phyloP scores from a whole-genome alignment of 768 basidiomycete species.

The Sporobolomyces phaffii region DNA sequence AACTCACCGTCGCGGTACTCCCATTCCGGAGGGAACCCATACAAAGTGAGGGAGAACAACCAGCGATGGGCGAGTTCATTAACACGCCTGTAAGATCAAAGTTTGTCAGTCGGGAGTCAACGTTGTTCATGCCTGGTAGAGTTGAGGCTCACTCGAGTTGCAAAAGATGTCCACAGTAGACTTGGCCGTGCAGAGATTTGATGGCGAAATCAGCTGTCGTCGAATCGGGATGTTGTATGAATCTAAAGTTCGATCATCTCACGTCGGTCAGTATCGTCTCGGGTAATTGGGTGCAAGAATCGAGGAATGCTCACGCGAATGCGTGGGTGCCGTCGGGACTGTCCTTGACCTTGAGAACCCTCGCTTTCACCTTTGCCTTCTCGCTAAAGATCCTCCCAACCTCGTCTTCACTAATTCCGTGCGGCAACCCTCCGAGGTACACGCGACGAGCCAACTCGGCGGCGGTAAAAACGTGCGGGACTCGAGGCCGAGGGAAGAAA shows the following conservation, averaged over 20 bases:
- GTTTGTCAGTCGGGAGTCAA: neutral
- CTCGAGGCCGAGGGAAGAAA: slow-evolving; percentile 10
- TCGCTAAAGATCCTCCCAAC: slow-evolving; percentile 15
- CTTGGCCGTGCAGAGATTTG: slow-evolving; percentile 15
- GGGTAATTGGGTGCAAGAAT: too few relatives aligned
- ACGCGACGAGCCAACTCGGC: slow-evolving; percentile 29
- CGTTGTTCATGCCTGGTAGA: too few relatives aligned
- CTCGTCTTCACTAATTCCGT: slow-evolving; percentile 13
- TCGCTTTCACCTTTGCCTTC: slow-evolving; percentile 22
- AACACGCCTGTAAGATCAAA: slow-evolving; percentile 2
- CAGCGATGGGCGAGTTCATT: slow-evolving; percentile 24
- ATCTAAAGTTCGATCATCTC: neutral
- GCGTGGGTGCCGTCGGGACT: slow-evolving; percentile 9
- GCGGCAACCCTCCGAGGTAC: slow-evolving; percentile 17
- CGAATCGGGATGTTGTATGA: slow-evolving; percentile 25
- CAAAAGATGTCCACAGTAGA: slow-evolving; percentile 18
- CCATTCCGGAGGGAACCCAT: slow-evolving; percentile 9
- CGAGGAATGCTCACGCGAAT: neutral
- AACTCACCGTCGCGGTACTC: slow-evolving; percentile 21
- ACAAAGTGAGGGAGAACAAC: slow-evolving; percentile 25
- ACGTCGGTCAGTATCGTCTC: neutral
- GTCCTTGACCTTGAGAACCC: slow-evolving; percentile 20
- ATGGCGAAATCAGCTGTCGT: slow-evolving; percentile 16
- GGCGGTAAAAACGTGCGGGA: slow-evolving; percentile 18
- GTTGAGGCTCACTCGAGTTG: slow-evolving; percentile 27